phyloP scores from a whole-genome alignment of 179 eudicot genomes.

The Vitellaria paradoxa region DNA sequence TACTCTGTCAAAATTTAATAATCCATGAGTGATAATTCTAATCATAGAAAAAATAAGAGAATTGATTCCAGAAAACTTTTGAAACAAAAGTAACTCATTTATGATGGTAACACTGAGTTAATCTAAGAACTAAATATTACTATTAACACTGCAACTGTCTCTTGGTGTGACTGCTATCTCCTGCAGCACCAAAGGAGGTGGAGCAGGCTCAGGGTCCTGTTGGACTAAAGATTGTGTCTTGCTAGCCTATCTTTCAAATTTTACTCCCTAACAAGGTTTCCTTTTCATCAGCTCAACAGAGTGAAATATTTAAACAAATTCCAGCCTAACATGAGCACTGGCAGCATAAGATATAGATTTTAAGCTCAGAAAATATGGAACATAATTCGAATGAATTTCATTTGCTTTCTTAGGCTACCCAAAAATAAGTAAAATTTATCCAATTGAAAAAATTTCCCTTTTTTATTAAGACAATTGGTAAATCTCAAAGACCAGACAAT shows the following conservation, averaged over 20 bases:
- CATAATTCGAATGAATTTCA: not conserved
- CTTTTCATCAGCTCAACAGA: not conserved
- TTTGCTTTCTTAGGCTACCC: not conserved
- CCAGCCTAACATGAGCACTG: not conserved
- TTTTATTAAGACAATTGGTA: too few species aligned
- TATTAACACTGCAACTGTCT: too few species aligned
- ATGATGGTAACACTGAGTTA: not conserved
- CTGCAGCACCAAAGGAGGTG: not conserved
- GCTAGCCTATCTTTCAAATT: not conserved
- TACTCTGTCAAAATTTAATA: constrained; percentile 3
- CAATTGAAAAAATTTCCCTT: not conserved
- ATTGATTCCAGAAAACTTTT: not conserved
- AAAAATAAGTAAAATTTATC: too few species aligned
- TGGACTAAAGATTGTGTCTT: not conserved
- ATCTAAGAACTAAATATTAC: too few species aligned
- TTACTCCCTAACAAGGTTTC: not conserved
- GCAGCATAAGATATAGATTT: not conserved
- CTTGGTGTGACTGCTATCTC: not conserved
- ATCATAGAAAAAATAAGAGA: not conserved
- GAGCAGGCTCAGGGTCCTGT: not conserved
- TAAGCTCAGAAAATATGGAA: not conserved
- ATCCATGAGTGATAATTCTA: not conserved
- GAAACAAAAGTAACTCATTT: too few species aligned
- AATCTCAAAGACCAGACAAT: too few species aligned
- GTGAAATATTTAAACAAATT: not conserved